Evolutionary conservation across 2,329 filamentous ascomycete genomes (phyloP), one percentile per base, ranked within the genome.

Genomic region (Colletotrichum sidae): DNA sequence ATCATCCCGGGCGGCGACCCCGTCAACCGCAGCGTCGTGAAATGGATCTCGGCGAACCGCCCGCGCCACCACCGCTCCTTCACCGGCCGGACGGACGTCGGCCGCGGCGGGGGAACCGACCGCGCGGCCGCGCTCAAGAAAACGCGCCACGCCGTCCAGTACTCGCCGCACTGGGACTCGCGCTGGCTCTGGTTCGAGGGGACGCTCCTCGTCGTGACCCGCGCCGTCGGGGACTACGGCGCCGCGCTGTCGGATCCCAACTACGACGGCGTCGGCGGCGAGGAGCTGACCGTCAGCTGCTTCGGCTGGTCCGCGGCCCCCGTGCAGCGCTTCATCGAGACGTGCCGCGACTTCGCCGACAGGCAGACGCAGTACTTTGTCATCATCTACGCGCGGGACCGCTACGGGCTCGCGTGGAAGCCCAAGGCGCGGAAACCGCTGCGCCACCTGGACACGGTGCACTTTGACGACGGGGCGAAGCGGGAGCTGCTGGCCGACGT

Each of bases 281-380:
- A 83, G 67, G 80, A 83, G 49, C 76, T 84, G 42, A 81, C 78
- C 1, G 71, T 86, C 37, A 83, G 81, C 72, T 84, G 82, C 63
- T 77, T 86, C 17, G 83, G 83, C 10, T 80, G 83, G 62, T 86
- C 84, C 1, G 82, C 81, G 0, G 77, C 78, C 2, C 83, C 84
- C 0, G 80, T 85, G 66, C 83, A 80, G 69, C 66, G 59, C 1
- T 80, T 83, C 67, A 78, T 84, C 45, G 77, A 81, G 49, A 74
- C 63, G 0, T 86, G 80, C 58, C 83, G 83, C 8, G 81, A 83
- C 37, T 84, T 79, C 65, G 76, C 81, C 1, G 82, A 84, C 51
- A 76, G 76, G 37, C 78, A 84, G 67, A 77, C 80, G 0, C 80
- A 84, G 66, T 83, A 82, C 67, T 84, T 82, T 17, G 81, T 84